phyloP scores from a whole-genome alignment of 352 stramenopile species.

The Pythium scleroteichum region DNA sequence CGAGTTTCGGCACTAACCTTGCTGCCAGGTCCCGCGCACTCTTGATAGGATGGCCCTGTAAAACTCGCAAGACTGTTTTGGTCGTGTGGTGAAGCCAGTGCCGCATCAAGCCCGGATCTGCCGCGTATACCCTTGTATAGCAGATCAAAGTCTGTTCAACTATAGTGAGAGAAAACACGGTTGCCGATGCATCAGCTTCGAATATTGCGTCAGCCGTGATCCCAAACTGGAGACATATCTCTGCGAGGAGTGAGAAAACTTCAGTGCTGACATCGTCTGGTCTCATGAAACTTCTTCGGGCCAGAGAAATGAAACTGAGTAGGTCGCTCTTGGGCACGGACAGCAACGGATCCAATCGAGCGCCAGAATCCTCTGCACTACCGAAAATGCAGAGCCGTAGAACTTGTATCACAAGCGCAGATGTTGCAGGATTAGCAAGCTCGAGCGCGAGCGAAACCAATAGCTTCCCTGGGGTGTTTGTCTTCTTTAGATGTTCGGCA shows the following conservation, averaged over 20 bases:
- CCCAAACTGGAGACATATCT: conserved; percentile 4
- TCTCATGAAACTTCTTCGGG: neutral
- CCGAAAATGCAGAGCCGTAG: conserved; percentile 1
- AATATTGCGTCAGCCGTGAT: neutral
- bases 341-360: too few relatives aligned
- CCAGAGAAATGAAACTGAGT: conserved; percentile 8
- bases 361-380: too few relatives aligned
- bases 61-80: conserved; percentile 1
- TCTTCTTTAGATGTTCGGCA: neutral
- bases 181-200: too few relatives aligned
- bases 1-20: conserved; percentile 14
- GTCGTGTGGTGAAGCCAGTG: conserved; percentile 15
- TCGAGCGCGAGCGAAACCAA: conserved; percentile 3
- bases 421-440: neutral
- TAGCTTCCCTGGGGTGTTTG: conserved; percentile 13
- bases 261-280: neutral
- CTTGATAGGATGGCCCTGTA: conserved; percentile 3
- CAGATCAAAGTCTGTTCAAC: neutral
- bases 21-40: neutral
- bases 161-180: conserved; percentile 1
- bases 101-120: conserved; percentile 5
- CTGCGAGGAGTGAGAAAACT: neutral
- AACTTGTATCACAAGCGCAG: neutral
- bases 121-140: neutral
- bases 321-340: too few relatives aligned